phyloP scores from a whole-genome alignment of 1,284 basidiomycete genomes.

The Cryptococcus jaspeensis region DNA sequence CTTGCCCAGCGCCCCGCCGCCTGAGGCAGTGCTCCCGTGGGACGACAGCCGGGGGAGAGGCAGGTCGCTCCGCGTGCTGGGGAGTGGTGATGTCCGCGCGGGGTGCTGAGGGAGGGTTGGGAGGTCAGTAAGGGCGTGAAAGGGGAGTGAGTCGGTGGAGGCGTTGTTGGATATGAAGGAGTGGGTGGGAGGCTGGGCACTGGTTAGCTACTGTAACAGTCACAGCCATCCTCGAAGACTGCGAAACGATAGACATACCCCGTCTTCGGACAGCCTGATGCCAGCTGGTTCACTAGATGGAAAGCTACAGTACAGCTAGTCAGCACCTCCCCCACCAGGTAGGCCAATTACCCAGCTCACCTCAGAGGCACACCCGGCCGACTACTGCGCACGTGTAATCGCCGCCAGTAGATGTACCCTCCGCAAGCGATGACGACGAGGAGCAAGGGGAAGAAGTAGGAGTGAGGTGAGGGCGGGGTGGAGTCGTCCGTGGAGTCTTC shows the following conservation, averaged over 20 bases:
- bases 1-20: too few species aligned
- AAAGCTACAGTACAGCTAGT: constrained; percentile 1
- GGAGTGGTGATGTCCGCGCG: not conserved
- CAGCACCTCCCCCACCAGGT: not conserved
- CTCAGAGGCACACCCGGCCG: constrained; percentile 11
- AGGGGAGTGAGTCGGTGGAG: constrained; percentile 40
- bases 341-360: not conserved
- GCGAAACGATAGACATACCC: constrained; percentile 5
- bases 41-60: too few species aligned
- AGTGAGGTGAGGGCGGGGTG: constrained; percentile 11
- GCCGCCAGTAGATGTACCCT: constrained; percentile 23
- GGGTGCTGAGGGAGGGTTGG: constrained; percentile 12
- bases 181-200: constrained; percentile 31
- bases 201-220: not conserved
- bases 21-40: too few species aligned
- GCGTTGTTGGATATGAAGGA: constrained; percentile 39
- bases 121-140: constrained; percentile 22
- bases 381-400: not conserved
- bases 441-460: constrained; percentile 27
- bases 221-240: not conserved
- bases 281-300: constrained; percentile 5
- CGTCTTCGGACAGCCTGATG: constrained; percentile 20
- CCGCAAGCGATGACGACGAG: constrained; percentile 23
- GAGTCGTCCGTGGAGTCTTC: not conserved
- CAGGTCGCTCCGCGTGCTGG: not conserved